Evolutionary conservation across 352 stramenopile genomes (phyloP).

Genomic region (Globisporangium paroecandrum): DNA sequence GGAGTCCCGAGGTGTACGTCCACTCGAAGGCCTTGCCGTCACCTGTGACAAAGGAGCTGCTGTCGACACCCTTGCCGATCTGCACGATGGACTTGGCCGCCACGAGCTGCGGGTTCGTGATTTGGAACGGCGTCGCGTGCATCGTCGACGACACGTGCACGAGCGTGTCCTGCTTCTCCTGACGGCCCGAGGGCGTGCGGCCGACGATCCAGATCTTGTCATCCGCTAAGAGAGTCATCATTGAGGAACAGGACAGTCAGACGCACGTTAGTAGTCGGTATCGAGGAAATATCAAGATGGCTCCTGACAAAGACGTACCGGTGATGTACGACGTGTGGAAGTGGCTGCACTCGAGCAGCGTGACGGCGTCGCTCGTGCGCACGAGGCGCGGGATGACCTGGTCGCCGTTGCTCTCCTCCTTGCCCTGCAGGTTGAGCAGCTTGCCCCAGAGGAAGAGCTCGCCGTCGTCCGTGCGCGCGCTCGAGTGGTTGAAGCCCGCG

Average conservation of each 20-base stretch:
- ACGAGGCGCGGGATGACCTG: constrained; percentile 74
- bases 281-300: not conserved
- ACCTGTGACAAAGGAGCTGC: constrained; percentile 60
- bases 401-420: constrained; percentile 55
- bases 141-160: constrained; percentile 59
- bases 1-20: constrained; percentile 58
- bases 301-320: constrained; percentile 27
- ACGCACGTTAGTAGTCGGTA: not conserved
- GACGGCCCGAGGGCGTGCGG: constrained; percentile 65
- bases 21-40: constrained; percentile 75
- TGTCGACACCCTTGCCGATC: constrained; percentile 80
- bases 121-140: constrained; percentile 66
- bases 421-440: constrained; percentile 65
- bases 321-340: constrained; percentile 85
- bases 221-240: constrained; percentile 39
- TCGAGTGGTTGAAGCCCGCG: constrained; percentile 84
- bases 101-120: constrained; percentile 52
- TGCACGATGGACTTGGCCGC: constrained; percentile 41
- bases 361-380: constrained; percentile 64
- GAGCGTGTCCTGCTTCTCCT: constrained; percentile 48
- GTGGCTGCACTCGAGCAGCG: constrained; percentile 68
- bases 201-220: constrained; percentile 76
- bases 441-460: constrained; percentile 87
- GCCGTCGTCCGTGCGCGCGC: constrained; percentile 63
- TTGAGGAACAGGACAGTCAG: not conserved